These are phyloP conservation scores for Pachyrhizus erosus DNA, from an alignment of 306 rosid genomes.

Conservation along the genomic window DNA sequence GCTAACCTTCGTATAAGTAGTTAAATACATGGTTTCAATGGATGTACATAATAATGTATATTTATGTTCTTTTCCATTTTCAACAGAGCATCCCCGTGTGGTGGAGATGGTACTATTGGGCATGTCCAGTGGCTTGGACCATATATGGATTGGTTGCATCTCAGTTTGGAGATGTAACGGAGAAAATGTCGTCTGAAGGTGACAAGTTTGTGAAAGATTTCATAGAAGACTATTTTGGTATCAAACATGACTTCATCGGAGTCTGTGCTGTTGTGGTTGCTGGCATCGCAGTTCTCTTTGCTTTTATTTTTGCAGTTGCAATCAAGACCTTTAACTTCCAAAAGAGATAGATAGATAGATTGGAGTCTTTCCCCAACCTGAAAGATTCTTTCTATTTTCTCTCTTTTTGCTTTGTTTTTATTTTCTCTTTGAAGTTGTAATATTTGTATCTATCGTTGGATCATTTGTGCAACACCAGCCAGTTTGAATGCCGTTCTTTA, in stretches of 20 bases:
- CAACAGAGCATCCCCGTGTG: conserved; percentile 56
- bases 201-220: conserved; percentile 35
- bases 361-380: background rate
- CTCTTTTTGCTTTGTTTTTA: background rate
- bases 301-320: conserved; percentile 44
- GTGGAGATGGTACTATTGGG: conserved; percentile 93
- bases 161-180: conserved; percentile 55
- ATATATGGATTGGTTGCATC: conserved; percentile 77
- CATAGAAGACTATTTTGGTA: conserved; percentile 44
- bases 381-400: background rate
- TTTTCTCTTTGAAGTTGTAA: background rate
- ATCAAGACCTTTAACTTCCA: conserved; percentile 64
- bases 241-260: conserved; percentile 55
- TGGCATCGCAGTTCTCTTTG: conserved; percentile 50
- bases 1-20: background rate
- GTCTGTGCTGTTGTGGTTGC: conserved; percentile 46
- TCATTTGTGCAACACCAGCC: background rate
- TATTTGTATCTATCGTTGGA: background rate
- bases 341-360: conserved; percentile 45
- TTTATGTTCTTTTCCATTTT: background rate
- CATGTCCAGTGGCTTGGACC: conserved; percentile 78
- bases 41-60: background rate
- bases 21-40: background rate
- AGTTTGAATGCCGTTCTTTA: conserved; percentile 5
- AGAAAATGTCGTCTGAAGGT: background rate